Evolutionary conservation across 1,284 basidiomycete genomes (phyloP).

Genomic region (Irpex sp.): DNA sequence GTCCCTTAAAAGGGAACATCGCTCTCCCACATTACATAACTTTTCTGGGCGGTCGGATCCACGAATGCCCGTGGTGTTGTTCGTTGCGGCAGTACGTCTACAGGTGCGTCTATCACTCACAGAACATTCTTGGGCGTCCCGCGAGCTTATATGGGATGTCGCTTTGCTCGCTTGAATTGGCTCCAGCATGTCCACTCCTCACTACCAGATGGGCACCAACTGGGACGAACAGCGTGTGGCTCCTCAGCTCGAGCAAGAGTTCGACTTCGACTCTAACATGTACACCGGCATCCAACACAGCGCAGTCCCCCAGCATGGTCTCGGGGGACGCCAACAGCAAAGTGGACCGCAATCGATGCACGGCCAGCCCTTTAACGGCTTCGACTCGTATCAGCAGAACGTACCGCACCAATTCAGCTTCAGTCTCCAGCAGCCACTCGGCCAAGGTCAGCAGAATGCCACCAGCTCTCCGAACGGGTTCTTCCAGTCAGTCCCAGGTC

Average conservation of each 20-base stretch:
- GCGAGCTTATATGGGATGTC: conserved; percentile 2
- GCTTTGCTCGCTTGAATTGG: conserved; percentile 32
- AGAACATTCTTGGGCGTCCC: background rate
- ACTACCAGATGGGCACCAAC: conserved; percentile 28
- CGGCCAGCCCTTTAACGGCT: conserved; percentile 8
- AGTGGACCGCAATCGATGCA: conserved; percentile 7
- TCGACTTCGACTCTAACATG: conserved; percentile 22
- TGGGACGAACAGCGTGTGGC: conserved; percentile 19
- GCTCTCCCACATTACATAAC: too few species aligned
- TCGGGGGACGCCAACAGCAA: conserved; percentile 10
- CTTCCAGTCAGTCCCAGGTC: conserved; percentile 1
- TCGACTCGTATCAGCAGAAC: conserved; percentile 13
- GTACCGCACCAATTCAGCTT: conserved; percentile 11
- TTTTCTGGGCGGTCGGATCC: too few species aligned
- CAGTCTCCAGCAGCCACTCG: conserved; percentile 2
- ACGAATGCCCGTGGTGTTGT: too few species aligned
- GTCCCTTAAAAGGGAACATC: too few species aligned
- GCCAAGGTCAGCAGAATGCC: background rate
- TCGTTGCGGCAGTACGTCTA: background rate
- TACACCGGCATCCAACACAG: conserved; percentile 21
- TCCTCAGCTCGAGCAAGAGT: conserved; percentile 27
- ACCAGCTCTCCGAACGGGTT: background rate
- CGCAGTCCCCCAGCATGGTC: conserved; percentile 2
- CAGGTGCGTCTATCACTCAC: conserved; percentile 1
- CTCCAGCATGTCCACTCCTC: conserved; percentile 33